phyloP scores from a whole-genome alignment of 2,329 filamentous ascomycete genomes.

The Alternaria panax region DNA sequence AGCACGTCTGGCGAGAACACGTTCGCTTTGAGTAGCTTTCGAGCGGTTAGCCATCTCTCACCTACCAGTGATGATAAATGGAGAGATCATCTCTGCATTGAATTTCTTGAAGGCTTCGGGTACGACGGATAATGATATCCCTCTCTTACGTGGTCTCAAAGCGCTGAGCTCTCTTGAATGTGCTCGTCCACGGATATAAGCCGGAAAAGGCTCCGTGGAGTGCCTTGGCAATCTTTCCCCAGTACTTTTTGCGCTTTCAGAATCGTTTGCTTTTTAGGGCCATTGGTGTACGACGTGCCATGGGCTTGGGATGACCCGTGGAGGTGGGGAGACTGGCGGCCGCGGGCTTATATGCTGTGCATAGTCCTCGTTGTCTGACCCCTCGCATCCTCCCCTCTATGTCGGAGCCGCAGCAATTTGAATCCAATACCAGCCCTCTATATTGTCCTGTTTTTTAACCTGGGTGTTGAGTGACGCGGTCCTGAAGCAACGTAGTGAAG shows the following conservation, averaged over 20 bases:
- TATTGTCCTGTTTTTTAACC: too few species aligned
- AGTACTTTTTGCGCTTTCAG: not conserved
- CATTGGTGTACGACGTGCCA: not conserved
- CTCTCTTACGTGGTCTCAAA: not conserved
- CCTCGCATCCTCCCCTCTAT: not conserved
- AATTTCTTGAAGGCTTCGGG: not conserved
- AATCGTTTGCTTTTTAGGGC: not conserved
- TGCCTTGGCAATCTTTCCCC: not conserved
- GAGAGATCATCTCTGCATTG: too few species aligned
- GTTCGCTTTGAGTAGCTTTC: not conserved
- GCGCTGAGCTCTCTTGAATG: not conserved
- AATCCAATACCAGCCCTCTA: not conserved
- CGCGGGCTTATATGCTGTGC: not conserved
- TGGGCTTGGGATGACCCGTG: not conserved
- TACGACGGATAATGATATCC: not conserved
- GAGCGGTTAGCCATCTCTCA: not conserved
- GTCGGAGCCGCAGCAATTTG: not conserved
- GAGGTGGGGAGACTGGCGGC: not conserved
- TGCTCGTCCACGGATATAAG: conserved; percentile 1
- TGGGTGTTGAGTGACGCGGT: not conserved
- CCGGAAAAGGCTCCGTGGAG: not conserved
- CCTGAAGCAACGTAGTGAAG: not conserved
- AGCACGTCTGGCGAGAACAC: too few species aligned
- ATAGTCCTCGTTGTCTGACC: not conserved
- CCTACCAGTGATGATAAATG: too few species aligned